Evolutionary conservation across 768 basidiomycete genomes (phyloP).

Genomic region (Suillus decipiens): DNA sequence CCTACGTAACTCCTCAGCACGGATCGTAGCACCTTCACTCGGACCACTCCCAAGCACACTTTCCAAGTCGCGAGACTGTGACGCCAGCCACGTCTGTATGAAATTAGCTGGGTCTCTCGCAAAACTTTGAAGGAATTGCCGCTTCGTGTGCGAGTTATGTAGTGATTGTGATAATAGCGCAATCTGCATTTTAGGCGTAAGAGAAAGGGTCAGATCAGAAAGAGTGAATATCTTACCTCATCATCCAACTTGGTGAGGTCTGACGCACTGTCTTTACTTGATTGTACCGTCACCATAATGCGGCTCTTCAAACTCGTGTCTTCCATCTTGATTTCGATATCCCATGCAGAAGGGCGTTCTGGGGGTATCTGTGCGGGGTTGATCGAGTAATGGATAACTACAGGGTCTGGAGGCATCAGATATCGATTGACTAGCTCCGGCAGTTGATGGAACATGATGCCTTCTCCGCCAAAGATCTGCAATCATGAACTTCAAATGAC

Average conservation of each 20-base stretch:
- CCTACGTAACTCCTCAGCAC: slow-evolving; percentile 85
- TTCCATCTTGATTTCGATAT: slow-evolving; percentile 87
- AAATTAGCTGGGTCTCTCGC: slow-evolving; percentile 77
- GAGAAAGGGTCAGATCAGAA: slow-evolving; percentile 12
- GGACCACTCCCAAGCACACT: slow-evolving; percentile 87
- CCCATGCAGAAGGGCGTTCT: slow-evolving; percentile 77
- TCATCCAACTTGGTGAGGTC: slow-evolving; percentile 79
- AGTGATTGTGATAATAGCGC: slow-evolving; percentile 82
- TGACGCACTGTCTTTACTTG: slow-evolving; percentile 70
- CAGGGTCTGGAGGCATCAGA: slow-evolving; percentile 75
- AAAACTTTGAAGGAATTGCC: slow-evolving; percentile 83
- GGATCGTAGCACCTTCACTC: slow-evolving; percentile 72
- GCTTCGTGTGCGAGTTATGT: slow-evolving; percentile 84
- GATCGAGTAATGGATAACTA: slow-evolving; percentile 75
- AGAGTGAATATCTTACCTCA: slow-evolving; percentile 55
- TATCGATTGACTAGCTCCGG: slow-evolving; percentile 85
- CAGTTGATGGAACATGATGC: slow-evolving; percentile 73
- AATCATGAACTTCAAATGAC: not conserved
- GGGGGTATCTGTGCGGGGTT: slow-evolving; percentile 64
- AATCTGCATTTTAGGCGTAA: slow-evolving; percentile 50
- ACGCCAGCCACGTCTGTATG: slow-evolving; percentile 89
- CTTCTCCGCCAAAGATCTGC: slow-evolving; percentile 73
- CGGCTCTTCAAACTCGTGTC: slow-evolving; percentile 72
- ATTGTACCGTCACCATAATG: slow-evolving; percentile 69
- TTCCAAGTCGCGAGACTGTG: slow-evolving; percentile 90